Base-by-base conservation (phyloP, 192 early-diverging fungal species). In the Endogone sp. region DNA sequence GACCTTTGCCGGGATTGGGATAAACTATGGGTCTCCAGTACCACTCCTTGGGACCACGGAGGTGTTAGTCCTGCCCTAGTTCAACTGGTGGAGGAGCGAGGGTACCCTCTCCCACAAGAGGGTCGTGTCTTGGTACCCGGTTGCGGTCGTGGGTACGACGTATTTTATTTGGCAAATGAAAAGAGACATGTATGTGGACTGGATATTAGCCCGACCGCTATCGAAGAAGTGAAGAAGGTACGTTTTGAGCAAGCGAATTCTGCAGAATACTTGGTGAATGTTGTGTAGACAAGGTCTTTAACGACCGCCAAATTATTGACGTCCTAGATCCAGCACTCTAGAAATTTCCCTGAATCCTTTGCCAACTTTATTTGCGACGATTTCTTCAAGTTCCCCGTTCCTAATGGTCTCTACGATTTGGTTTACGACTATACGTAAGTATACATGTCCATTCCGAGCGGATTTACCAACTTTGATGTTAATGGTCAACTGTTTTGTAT, bases 351-450 rank as follows among this genome's bases (percentile, higher is more conserved):
- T 9, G 26, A 56, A 3, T 27, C 77, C 23, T 65, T 80, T 21
- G 89, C 75, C 26, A 76, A 75, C 61, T 93, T 92, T 66, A 64
- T 79, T 16, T 64, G 60, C 2, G 83, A 75, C 61, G 90, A 95
- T 73, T 95, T 95, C 76, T 95, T 91, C 76, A 79, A 79, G 21
- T 91, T 90, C 73, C 68, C 79, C 2, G 71, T 77, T 1, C 84
- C 86, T 10, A 66, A 65, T 2, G 80, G 68, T 30, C 82, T 82
- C 61, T 95, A 84, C 80, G 85, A 90, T 60, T 78, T 96, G 20
- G 82, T 93, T 3, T 94, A 87, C 61, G 94, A 96, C 75, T 92
- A 93, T 72, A 93, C 93, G 80, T 87, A 80, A 72, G 79, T 62
- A 16, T 20, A 22, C 28, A 56, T 49, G 55, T 56, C n/a, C n/a